Percentiles rank a stretch among this genome's conserved stretches.
Evolutionary conservation across 306 rosid species (phyloP).

Genomic region (Cucurbita ficifolia): DNA sequence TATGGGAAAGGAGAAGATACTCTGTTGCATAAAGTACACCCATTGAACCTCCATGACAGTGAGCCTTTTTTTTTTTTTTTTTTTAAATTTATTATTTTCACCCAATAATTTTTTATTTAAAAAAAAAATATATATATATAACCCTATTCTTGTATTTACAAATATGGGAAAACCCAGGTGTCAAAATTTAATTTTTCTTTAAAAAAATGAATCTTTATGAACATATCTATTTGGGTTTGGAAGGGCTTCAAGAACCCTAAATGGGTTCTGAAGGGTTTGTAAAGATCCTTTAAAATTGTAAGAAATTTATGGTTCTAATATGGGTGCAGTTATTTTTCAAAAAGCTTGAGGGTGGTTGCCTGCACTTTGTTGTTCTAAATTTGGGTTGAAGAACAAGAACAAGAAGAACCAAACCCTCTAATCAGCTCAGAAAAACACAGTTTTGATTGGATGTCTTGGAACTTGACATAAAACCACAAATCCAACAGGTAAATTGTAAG

Average conservation of each 20-base stretch:
- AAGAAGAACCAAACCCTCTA: background rate
- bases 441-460: background rate
- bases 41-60: slow-evolving; percentile 2
- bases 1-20: slow-evolving; percentile 11
- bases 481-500: background rate
- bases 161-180: background rate
- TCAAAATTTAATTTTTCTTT: background rate
- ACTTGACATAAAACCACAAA: background rate
- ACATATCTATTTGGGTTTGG: background rate
- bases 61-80: background rate
- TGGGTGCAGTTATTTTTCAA: background rate
- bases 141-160: background rate
- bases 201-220: background rate
- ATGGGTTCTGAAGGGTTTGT: background rate
- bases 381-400: background rate
- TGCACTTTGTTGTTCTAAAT: background rate
- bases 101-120: background rate
- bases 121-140: background rate
- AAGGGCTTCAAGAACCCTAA: background rate
- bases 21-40: slow-evolving; percentile 4
- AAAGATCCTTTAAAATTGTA: too few relatives aligned
- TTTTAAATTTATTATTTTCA: background rate
- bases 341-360: background rate
- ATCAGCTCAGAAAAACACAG: background rate
- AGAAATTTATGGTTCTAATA: too few relatives aligned